phyloP scores from a whole-genome alignment of 768 basidiomycete genomes.

The Termitomyces sp. region DNA sequence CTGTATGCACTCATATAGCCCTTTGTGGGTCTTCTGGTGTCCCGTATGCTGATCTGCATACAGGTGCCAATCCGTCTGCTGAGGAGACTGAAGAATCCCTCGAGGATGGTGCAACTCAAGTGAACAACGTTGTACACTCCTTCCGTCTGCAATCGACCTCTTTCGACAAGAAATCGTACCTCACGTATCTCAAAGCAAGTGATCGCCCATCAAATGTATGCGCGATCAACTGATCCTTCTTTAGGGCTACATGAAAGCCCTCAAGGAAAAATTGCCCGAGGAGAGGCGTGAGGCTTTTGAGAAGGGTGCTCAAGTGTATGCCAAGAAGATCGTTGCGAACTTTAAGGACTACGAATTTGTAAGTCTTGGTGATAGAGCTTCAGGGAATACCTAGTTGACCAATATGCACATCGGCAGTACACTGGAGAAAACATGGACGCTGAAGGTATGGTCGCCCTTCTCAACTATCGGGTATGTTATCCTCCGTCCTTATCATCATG shows the following conservation, averaged over 20 bases:
- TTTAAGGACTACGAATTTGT: slow-evolving; percentile 97
- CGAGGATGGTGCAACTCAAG: slow-evolving; percentile 70
- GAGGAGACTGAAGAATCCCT: slow-evolving; percentile 83
- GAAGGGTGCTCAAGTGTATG: slow-evolving; percentile 70
- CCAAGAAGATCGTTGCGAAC: slow-evolving; percentile 86
- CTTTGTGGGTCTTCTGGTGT: background rate
- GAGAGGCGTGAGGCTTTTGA: slow-evolving; percentile 76
- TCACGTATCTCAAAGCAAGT: slow-evolving; percentile 77
- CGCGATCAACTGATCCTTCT: background rate
- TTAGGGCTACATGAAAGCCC: slow-evolving; percentile 92
- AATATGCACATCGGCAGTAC: slow-evolving; percentile 44
- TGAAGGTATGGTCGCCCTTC: slow-evolving; percentile 92
- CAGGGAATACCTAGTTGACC: background rate
- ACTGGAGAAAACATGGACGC: slow-evolving; percentile 73
- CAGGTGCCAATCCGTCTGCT: slow-evolving; percentile 90
- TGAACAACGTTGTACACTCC: slow-evolving; percentile 91
- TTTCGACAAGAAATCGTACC: slow-evolving; percentile 92
- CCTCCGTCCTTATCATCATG: background rate
- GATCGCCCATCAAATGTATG: background rate
- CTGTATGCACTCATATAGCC: slow-evolving; percentile 16
- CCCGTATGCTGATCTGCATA: background rate
- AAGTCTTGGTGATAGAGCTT: slow-evolving; percentile 25
- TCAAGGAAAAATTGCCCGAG: slow-evolving; percentile 65
- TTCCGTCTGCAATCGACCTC: slow-evolving; percentile 81
- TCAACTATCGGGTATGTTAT: slow-evolving; percentile 82